phyloP scores from a whole-genome alignment of 2,329 filamentous ascomycete species.

The Amesomyces nigricolor region DNA sequence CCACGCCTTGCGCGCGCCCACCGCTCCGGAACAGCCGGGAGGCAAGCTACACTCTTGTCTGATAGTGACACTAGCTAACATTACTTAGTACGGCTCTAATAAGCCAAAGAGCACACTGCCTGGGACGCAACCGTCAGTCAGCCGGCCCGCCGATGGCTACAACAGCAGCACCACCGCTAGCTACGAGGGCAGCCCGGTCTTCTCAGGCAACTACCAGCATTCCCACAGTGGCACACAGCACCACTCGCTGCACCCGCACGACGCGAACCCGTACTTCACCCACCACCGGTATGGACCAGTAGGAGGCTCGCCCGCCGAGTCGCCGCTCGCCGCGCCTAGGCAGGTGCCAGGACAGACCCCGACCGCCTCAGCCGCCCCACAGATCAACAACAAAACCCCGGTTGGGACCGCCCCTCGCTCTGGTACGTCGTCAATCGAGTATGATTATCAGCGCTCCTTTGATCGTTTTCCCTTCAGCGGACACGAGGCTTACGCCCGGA shows the following conservation, averaged over 20 bases:
- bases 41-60: conserved; percentile 24
- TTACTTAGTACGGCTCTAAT: conserved; percentile 53
- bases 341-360: conserved; percentile 31
- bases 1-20: conserved; percentile 24
- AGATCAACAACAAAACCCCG: conserved; percentile 29
- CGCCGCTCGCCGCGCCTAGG: conserved; percentile 30
- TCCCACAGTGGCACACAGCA: conserved; percentile 38
- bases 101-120: conserved; percentile 46
- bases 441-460: conserved; percentile 38
- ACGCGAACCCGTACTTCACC: conserved; percentile 35
- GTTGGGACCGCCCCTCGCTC: conserved; percentile 39
- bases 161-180: conserved; percentile 35
- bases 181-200: conserved; percentile 36
- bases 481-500: conserved; percentile 44
- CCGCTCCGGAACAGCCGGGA: conserved; percentile 23
- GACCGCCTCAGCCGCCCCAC: conserved; percentile 39
- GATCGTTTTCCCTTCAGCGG: conserved; percentile 46
- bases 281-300: conserved; percentile 28
- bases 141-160: conserved; percentile 36
- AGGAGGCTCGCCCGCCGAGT: conserved; percentile 33
- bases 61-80: conserved; percentile 37
- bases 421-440: conserved; percentile 41
- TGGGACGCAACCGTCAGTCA: conserved; percentile 33
- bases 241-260: conserved; percentile 37
- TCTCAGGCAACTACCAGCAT: conserved; percentile 24